These are phyloP conservation scores for Diaporthe longicolla DNA, from an alignment of 2,329 filamentous ascomycete species.

Conservation along the genomic window DNA sequence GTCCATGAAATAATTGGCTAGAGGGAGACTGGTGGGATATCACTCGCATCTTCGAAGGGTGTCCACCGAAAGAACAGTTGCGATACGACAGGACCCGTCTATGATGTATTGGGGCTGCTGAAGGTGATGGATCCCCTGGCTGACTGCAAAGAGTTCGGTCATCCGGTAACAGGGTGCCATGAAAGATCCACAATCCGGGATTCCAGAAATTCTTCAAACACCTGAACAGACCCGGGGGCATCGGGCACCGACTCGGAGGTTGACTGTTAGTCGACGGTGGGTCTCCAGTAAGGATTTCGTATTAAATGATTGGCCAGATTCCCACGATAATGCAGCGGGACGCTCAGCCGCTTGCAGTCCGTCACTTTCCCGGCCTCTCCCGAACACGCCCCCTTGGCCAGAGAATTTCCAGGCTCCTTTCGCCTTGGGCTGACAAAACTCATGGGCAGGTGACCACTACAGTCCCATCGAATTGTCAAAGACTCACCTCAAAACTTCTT, in stretches of 20 bases:
- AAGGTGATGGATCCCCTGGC: background rate
- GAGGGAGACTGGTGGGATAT: background rate
- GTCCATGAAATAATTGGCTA: too few relatives aligned
- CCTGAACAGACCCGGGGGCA: background rate
- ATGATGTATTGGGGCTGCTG: background rate
- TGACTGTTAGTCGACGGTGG: conserved; percentile 25
- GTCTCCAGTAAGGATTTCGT: conserved; percentile 4
- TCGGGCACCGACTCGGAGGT: conserved; percentile 1
- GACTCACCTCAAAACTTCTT: conserved; percentile 13
- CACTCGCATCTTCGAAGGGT: background rate
- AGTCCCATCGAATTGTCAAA: conserved; percentile 18
- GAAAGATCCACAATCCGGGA: background rate
- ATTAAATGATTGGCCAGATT: conserved; percentile 35
- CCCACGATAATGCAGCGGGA: conserved; percentile 14
- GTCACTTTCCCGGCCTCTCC: conserved; percentile 12
- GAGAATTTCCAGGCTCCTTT: conserved; percentile 31
- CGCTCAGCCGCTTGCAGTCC: conserved; percentile 5
- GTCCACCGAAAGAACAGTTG: too few relatives aligned
- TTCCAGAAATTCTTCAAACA: conserved; percentile 19
- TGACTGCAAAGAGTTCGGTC: background rate
- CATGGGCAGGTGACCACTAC: conserved; percentile 33
- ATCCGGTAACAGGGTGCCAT: background rate
- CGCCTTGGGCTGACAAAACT: conserved; percentile 32
- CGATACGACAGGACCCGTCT: background rate
- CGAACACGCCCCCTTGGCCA: conserved; percentile 28